Evolutionary conservation across 306 rosid species (phyloP).

Genomic region (Ormosia semicastrata): DNA sequence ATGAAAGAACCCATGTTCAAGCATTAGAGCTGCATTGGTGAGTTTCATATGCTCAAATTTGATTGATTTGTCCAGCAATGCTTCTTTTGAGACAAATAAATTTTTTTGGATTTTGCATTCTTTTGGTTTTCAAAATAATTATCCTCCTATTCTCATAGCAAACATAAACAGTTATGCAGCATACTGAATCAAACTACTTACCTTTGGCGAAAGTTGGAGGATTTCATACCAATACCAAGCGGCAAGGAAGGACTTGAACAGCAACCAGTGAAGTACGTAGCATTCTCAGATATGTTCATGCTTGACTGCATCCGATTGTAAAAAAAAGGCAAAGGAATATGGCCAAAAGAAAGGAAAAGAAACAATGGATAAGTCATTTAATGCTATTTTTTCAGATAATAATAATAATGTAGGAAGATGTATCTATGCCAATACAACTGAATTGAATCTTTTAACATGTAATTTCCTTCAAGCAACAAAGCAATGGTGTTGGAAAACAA

Average conservation of each 20-base stretch:
- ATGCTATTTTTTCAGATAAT: not conserved
- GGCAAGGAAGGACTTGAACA: slow-evolving; percentile 47
- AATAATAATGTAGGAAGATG: not conserved
- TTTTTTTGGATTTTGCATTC: not conserved
- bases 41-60: not conserved
- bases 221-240: slow-evolving; percentile 29
- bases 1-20: not conserved
- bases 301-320: slow-evolving; percentile 32
- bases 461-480: not conserved
- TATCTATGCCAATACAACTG: not conserved
- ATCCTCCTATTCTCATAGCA: not conserved
- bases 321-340: not conserved
- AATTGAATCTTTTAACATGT: not conserved
- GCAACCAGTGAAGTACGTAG: slow-evolving; percentile 32
- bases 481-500: not conserved
- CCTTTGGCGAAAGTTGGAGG: slow-evolving; percentile 48
- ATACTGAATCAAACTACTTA: slow-evolving; percentile 15
- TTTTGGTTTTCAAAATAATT: not conserved
- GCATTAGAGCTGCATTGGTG: not conserved
- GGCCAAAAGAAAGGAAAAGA: not conserved
- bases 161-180: not conserved
- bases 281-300: slow-evolving; percentile 32
- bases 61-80: not conserved
- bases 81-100: not conserved
- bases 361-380: not conserved